These are phyloP conservation scores for Wickerhamomyces rabaulensis DNA, from an alignment of 805 yeast genomes.

Conservation along the genomic window DNA sequence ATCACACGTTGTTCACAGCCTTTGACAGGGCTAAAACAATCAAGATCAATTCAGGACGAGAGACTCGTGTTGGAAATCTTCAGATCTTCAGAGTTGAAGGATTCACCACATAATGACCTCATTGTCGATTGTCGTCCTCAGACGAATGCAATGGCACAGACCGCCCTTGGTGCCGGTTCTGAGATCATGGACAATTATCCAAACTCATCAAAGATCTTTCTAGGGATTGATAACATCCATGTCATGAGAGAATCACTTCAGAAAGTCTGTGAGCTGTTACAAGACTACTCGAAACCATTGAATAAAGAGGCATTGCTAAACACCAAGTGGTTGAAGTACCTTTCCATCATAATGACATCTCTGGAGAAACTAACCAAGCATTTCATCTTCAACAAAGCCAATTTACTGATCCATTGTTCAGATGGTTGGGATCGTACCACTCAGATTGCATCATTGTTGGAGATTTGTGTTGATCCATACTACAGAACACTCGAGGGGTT, in stretches of 20 bases:
- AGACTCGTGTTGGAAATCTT: slow-evolving; percentile 71
- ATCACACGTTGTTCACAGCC: slow-evolving; percentile 93
- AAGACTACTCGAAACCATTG: slow-evolving; percentile 50
- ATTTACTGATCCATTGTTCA: slow-evolving; percentile 86
- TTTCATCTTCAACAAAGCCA: slow-evolving; percentile 77
- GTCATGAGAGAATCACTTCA: slow-evolving; percentile 83
- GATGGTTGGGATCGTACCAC: slow-evolving; percentile 99
- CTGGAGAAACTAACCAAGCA: slow-evolving; percentile 76
- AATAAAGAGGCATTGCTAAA: slow-evolving; percentile 54
- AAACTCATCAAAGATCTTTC: slow-evolving; percentile 62
- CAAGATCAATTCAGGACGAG: slow-evolving; percentile 89
- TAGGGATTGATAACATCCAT: slow-evolving; percentile 93
- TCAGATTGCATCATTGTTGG: slow-evolving; percentile 78
- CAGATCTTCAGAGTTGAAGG: slow-evolving; percentile 38
- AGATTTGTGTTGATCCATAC: slow-evolving; percentile 85
- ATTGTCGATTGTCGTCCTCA: slow-evolving; percentile 90
- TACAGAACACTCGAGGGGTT: slow-evolving; percentile 87
- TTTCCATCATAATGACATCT: slow-evolving; percentile 63
- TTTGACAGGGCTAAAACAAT: slow-evolving; percentile 81
- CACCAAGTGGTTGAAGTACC: slow-evolving; percentile 76
- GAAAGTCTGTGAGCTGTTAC: slow-evolving; percentile 57
- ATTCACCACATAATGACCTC: slow-evolving; percentile 48
- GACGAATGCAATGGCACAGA: slow-evolving; percentile 94
- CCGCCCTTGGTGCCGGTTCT: slow-evolving; percentile 97
- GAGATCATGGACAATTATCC: slow-evolving; percentile 87